phyloP scores from a whole-genome alignment of 768 basidiomycete genomes.

The Boletus speciosus region DNA sequence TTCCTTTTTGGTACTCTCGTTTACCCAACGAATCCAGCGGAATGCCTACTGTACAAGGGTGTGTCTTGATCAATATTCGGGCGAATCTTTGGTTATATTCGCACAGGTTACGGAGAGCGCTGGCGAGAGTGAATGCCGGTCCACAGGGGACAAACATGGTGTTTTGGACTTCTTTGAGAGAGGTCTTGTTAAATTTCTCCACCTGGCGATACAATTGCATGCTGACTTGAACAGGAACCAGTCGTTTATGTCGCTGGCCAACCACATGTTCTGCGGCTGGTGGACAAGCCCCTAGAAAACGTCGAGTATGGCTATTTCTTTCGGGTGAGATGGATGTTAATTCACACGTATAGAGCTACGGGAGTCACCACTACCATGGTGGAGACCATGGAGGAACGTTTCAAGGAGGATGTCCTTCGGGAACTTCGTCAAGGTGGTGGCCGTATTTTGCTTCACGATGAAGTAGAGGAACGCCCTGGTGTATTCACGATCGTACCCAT shows the following conservation, averaged over 20 bases:
- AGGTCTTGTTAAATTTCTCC: constrained; percentile 44
- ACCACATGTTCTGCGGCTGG: constrained; percentile 86
- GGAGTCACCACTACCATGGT: constrained; percentile 89
- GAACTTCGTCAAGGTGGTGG: constrained; percentile 73
- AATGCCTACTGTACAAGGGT: constrained; percentile 91
- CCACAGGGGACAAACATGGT: constrained; percentile 72
- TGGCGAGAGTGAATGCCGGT: constrained; percentile 76
- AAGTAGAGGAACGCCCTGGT: constrained; percentile 90
- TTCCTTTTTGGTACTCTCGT: constrained; percentile 20
- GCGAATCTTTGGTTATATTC: constrained; percentile 1
- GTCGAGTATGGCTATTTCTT: constrained; percentile 64
- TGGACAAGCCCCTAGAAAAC: constrained; percentile 87
- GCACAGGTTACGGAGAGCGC: constrained; percentile 67
- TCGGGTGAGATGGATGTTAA: not conserved
- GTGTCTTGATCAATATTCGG: not conserved
- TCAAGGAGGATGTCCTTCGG: constrained; percentile 83
- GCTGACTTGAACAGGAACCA: constrained; percentile 60
- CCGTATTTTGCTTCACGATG: constrained; percentile 88
- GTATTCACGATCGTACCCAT: constrained; percentile 88
- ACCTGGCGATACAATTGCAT: not conserved
- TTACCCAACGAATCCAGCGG: constrained; percentile 48
- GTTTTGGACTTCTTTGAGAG: constrained; percentile 93
- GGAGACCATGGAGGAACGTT: constrained; percentile 83
- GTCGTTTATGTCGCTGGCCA: constrained; percentile 85
- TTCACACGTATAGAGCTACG: constrained; percentile 60